Percentiles rank a stretch among this genome's conserved stretches.
phyloP scores from a whole-genome alignment of 2,329 filamentous ascomycete genomes.

The Acrocalymma vagum region DNA sequence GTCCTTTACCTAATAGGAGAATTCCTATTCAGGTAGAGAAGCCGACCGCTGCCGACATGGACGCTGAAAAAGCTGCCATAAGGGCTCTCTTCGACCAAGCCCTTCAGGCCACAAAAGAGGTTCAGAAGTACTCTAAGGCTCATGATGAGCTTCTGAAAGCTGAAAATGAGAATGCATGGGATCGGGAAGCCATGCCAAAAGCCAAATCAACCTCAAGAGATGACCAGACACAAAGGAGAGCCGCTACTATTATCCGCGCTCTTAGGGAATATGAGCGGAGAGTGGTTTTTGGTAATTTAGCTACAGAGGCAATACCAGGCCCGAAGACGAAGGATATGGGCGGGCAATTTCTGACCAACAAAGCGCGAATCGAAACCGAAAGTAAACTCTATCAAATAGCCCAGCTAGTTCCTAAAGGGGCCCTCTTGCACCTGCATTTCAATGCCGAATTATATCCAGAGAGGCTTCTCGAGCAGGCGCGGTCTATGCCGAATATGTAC shows the following conservation, averaged over 20 bases:
- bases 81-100: slow-evolving; percentile 12
- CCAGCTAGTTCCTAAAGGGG: slow-evolving; percentile 72
- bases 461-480: slow-evolving; percentile 66
- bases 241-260: slow-evolving; percentile 43
- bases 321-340: slow-evolving; percentile 54
- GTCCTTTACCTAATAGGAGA: slow-evolving; percentile 23
- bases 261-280: slow-evolving; percentile 55
- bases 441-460: slow-evolving; percentile 74
- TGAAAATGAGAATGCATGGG: slow-evolving; percentile 47
- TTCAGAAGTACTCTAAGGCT: slow-evolving; percentile 25
- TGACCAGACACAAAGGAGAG: slow-evolving; percentile 37
- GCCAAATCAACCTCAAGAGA: slow-evolving; percentile 6
- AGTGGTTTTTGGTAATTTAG: slow-evolving; percentile 51
- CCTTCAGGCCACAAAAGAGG: slow-evolving; percentile 3
- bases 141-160: slow-evolving; percentile 35
- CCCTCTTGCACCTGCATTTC: slow-evolving; percentile 79
- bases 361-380: slow-evolving; percentile 52
- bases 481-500: slow-evolving; percentile 67
- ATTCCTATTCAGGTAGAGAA: slow-evolving; percentile 19
- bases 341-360: slow-evolving; percentile 56
- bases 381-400: slow-evolving; percentile 68
- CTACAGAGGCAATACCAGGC: slow-evolving; percentile 52
- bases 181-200: slow-evolving; percentile 35
- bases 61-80: not conserved
- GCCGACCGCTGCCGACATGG: slow-evolving; percentile 10